Evolutionary conservation across 176 grass and related monocot genomes (phyloP), one percentile per base, ranked within the genome.

Genomic region (Dactylis glomerata): DNA sequence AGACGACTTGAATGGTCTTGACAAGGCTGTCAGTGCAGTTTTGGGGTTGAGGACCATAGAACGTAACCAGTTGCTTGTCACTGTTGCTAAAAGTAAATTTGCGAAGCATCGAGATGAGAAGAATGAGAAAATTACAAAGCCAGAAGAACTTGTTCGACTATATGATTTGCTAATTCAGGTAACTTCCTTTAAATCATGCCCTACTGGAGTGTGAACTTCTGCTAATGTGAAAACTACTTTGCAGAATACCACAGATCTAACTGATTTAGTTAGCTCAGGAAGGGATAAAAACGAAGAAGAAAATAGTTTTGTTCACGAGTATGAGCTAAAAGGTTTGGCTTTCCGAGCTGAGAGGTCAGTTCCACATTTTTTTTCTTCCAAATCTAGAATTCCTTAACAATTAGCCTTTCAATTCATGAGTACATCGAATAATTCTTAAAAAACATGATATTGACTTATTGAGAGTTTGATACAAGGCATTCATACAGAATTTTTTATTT

Each of bases 141-240:
- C 96, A n/a, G 96, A 98, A 87, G 96, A 98, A 84, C 93, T 98
- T 85, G 96, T 98, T 85, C 88, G 96, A 45, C 31, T 98, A 49
- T 96, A 89, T 79, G 96, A 98, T 86, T 91, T 98, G 69, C 79
- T 98, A 84, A 92, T 98, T 82, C 96, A 98, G 86, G 96, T 94
- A 84, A 68, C 33, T 45, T 68, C 31, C 8, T 47, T 91, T 81
- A n/a, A 77, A 36, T 62, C 51, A 57, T 46, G 41, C 34, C 30
- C 86, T 86, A 38, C 38, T 83, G 17, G n/a, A 87, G 50, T 88
- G 37, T 82, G 42, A 81, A 59, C 75, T 75, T 77, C 51, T 74
- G 38, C 79, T 85, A n/a, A 77, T 77, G 20, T 24, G 36, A 77
- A 75, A 79, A 38, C 75, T 79, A 73, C 46, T 89, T 84, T 78